phyloP scores from a whole-genome alignment of 345 rosid species.

The Rubroshorea leprosula region DNA sequence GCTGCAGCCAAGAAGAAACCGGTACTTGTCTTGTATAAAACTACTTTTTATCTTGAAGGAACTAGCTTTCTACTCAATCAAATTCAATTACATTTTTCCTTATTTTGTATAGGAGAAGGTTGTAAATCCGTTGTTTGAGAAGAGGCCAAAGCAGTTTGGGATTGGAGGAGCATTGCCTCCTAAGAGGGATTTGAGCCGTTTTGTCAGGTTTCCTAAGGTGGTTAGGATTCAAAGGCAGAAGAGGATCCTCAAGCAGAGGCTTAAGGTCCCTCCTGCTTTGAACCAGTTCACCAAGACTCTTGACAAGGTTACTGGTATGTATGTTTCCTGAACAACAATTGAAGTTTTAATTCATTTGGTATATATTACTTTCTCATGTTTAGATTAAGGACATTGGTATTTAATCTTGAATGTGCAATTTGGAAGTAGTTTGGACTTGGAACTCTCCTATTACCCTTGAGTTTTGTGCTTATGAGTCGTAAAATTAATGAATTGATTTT shows the following conservation, averaged over 20 bases:
- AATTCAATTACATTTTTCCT: no score
- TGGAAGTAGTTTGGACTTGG: neutral
- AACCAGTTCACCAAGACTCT: constrained; percentile 94
- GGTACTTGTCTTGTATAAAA: constrained; percentile 24
- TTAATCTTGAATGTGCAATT: no score
- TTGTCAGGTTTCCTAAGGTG: constrained; percentile 66
- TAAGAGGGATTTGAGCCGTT: constrained; percentile 67
- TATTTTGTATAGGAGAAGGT: constrained; percentile 47
- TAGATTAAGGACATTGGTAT: neutral
- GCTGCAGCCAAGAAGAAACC: constrained; percentile 47
- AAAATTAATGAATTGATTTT: no score
- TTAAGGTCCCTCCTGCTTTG: constrained; percentile 87
- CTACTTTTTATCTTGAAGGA: no score
- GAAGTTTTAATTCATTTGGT: neutral
- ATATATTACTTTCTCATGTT: neutral
- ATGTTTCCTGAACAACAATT: no score
- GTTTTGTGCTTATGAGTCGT: neutral
- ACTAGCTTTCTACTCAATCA: no score
- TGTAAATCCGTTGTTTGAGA: constrained; percentile 67
- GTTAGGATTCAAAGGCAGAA: constrained; percentile 76
- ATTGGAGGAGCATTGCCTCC: constrained; percentile 89
- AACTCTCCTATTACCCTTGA: no score
- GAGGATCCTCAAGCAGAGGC: constrained; percentile 70
- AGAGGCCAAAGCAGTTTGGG: constrained; percentile 80
- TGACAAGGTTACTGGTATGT: constrained; percentile 75